Evolutionary conservation across 352 stramenopile species (phyloP).

Genomic region (Phytopythium boreale): DNA sequence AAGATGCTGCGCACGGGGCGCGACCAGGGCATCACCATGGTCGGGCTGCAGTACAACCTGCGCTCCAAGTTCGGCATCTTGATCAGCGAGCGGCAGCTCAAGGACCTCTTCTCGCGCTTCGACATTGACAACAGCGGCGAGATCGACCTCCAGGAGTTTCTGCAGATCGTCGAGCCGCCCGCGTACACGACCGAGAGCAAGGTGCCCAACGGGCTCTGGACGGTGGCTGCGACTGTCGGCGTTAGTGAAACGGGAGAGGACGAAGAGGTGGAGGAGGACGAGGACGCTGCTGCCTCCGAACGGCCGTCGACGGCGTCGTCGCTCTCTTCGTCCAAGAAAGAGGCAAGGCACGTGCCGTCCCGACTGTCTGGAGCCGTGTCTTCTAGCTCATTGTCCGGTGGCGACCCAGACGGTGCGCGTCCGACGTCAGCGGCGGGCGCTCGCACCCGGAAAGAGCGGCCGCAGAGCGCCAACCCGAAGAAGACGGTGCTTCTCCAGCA

Average conservation of each 20-base stretch:
- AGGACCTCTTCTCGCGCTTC: conserved; percentile 58
- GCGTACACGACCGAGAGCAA: conserved; percentile 56
- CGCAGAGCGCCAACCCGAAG: conserved; percentile 60
- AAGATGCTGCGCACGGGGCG: conserved; percentile 72
- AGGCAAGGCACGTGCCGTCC: neutral
- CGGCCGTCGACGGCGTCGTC: neutral
- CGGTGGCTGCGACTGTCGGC: conserved; percentile 15
- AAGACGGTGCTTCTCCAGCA: conserved; percentile 65
- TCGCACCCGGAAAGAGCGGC: conserved; percentile 45
- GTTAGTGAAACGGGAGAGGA: conserved; percentile 5
- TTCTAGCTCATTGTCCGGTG: neutral
- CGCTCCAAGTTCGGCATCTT: conserved; percentile 80
- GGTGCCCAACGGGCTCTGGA: conserved; percentile 63
- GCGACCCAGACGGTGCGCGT: neutral
- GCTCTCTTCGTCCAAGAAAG: neutral
- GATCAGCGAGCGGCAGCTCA: conserved; percentile 70
- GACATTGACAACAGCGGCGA: conserved; percentile 61
- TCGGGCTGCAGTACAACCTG: conserved; percentile 73
- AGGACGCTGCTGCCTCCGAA: neutral
- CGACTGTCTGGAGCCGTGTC: neutral
- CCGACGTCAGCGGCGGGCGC: neutral
- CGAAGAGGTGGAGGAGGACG: conserved; percentile 13
- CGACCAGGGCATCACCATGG: conserved; percentile 64
- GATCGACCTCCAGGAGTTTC: conserved; percentile 76
- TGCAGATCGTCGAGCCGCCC: conserved; percentile 63